These are phyloP conservation scores for Microbotryomycetes sp. DNA, from an alignment of 1,284 basidiomycete genomes.

Conservation along the genomic window DNA sequence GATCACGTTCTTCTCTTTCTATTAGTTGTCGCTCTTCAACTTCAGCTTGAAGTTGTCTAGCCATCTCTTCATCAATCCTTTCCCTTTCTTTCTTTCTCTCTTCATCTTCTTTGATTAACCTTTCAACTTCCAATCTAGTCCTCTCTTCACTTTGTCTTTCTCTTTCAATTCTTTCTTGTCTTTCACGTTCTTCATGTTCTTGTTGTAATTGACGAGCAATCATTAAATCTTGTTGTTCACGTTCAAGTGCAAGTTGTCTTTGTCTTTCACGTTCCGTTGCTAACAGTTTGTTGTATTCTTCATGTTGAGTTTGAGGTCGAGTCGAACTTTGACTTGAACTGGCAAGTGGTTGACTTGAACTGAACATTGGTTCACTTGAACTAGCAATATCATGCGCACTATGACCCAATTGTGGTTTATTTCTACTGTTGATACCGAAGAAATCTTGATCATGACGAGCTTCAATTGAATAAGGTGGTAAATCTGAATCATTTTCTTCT, in stretches of 20 bases:
- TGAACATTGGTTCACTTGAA: not conserved
- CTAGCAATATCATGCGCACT: too few species aligned
- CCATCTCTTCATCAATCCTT: not conserved
- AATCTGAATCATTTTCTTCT: not conserved
- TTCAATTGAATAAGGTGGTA: not conserved
- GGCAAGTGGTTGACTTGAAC: not conserved
- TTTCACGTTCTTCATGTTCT: not conserved
- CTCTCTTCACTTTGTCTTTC: not conserved
- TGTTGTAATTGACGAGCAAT: not conserved
- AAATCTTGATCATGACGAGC: too few species aligned
- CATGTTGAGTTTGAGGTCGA: not conserved
- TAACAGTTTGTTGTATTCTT: not conserved
- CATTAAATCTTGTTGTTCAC: not conserved
- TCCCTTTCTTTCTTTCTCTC: not conserved
- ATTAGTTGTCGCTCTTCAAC: slow-evolving; percentile 5
- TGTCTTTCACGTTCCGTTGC: not conserved
- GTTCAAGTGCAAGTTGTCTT: not conserved
- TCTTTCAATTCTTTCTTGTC: not conserved
- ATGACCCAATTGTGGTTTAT: too few species aligned
- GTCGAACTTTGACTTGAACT: not conserved
- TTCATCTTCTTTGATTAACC: not conserved
- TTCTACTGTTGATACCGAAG: too few species aligned
- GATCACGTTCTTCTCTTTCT: not conserved
- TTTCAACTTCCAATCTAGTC: not conserved
- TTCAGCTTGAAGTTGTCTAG: not conserved